A percentile compares a stretch with the other conserved stretches of the same genome.
phyloP scores from a whole-genome alignment of 148 eudicot species.

The Silene conica region DNA sequence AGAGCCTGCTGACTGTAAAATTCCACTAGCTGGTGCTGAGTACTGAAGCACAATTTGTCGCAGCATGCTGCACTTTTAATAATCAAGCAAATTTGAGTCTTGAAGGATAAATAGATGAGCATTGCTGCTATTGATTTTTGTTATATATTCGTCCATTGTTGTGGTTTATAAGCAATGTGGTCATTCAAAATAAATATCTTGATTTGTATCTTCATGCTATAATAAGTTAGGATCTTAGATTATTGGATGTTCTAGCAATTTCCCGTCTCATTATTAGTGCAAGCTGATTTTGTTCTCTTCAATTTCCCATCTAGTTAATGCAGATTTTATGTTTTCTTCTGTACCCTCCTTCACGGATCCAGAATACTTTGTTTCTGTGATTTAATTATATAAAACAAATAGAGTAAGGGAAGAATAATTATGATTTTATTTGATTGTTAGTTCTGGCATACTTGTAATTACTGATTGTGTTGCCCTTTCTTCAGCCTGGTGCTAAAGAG shows the following conservation, averaged over 20 bases:
- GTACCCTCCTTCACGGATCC: background rate
- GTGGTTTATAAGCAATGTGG: background rate
- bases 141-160: background rate
- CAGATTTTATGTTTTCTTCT: background rate
- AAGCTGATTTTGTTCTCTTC: no score
- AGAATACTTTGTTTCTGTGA: background rate
- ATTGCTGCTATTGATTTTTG: background rate
- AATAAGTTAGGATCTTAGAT: background rate
- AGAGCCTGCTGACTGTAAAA: background rate
- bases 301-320: background rate
- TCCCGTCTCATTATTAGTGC: no score
- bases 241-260: no score
- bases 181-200: background rate
- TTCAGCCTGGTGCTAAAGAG: slow-evolving; percentile 84
- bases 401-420: background rate
- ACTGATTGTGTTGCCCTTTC: slow-evolving; percentile 13
- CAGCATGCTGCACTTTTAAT: background rate
- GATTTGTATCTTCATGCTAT: background rate
- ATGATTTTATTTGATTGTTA: background rate
- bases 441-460: background rate
- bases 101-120: background rate
- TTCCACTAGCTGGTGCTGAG: background rate
- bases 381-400: background rate
- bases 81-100: background rate
- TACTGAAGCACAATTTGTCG: background rate